Evolutionary conservation across 495 filamentous ascomycete species (phyloP).

Genomic region (Delitschia confertaspora): DNA sequence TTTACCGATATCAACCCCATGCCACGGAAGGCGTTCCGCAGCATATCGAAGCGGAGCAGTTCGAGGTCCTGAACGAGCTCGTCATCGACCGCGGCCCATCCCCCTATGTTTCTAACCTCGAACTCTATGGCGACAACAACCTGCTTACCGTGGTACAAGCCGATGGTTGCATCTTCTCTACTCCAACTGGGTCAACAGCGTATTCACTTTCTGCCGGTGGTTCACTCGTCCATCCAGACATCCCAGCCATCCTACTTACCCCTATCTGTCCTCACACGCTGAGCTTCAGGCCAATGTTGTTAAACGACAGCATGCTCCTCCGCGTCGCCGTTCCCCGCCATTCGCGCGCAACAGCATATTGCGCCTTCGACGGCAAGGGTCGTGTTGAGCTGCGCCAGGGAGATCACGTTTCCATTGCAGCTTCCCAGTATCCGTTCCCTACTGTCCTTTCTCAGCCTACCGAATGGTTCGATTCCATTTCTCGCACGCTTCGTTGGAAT

Average conservation of each 20-base stretch:
- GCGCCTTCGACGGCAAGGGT: conserved; percentile 92
- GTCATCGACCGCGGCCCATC: conserved; percentile 95
- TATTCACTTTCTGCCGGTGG: conserved; percentile 95
- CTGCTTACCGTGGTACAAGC: conserved; percentile 91
- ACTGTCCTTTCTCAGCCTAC: conserved; percentile 67
- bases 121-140: conserved; percentile 88
- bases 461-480: conserved; percentile 93
- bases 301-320: conserved; percentile 87
- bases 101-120: conserved; percentile 91
- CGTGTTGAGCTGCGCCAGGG: conserved; percentile 83
- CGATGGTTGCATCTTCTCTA: conserved; percentile 94
- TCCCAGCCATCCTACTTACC: conserved; percentile 92
- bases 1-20: conserved; percentile 50
- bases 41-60: conserved; percentile 56
- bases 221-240: conserved; percentile 91
- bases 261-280: conserved; percentile 97
- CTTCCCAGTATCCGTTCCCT: conserved; percentile 90
- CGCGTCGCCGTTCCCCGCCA: conserved; percentile 75
- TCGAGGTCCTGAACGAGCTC: conserved; percentile 93
- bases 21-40: conserved; percentile 13
- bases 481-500: conserved; percentile 87
- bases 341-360: conserved; percentile 86
- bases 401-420: conserved; percentile 89
- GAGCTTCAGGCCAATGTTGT: conserved; percentile 95
- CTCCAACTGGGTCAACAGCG: conserved; percentile 82